Evolutionary conservation across 2,329 filamentous ascomycete genomes (phyloP).

Genomic region (Xylariales sp.): DNA sequence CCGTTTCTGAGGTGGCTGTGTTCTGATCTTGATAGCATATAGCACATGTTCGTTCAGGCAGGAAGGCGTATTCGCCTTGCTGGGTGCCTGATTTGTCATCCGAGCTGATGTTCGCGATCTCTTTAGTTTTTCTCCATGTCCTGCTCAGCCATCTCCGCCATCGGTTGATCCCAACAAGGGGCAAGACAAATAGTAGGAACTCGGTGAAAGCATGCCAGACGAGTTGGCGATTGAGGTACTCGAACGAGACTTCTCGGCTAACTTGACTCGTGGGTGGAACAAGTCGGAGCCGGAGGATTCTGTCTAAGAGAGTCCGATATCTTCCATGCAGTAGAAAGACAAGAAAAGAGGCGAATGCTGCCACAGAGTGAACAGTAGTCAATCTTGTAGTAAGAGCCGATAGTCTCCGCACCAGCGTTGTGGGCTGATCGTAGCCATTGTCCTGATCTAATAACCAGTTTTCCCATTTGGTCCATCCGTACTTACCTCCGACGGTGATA

Average conservation of each 20-base stretch:
- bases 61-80: conserved; percentile 72
- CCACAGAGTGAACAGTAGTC: conserved; percentile 72
- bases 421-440: conserved; percentile 65
- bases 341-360: conserved; percentile 79
- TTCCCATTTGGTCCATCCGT: conserved; percentile 90
- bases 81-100: conserved; percentile 47
- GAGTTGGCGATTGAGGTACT: conserved; percentile 94
- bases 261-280: conserved; percentile 81
- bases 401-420: conserved; percentile 49
- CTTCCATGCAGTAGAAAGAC: conserved; percentile 87
- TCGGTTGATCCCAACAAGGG: conserved; percentile 87
- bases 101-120: conserved; percentile 49
- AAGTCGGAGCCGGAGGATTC: conserved; percentile 76
- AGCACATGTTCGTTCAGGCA: conserved; percentile 90
- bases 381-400: conserved; percentile 63
- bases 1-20: conserved; percentile 66
- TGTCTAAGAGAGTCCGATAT: conserved; percentile 86
- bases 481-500: conserved; percentile 80
- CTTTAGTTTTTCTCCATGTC: conserved; percentile 77
- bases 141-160: conserved; percentile 89
- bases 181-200: conserved; percentile 94
- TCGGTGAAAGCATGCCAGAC: conserved; percentile 99
- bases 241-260: conserved; percentile 88
- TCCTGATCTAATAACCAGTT: conserved; percentile 74
- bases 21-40: conserved; percentile 97